Base-by-base conservation (phyloP, 768 basidiomycete genomes). In the Brasilioporus rufonigricans region DNA sequence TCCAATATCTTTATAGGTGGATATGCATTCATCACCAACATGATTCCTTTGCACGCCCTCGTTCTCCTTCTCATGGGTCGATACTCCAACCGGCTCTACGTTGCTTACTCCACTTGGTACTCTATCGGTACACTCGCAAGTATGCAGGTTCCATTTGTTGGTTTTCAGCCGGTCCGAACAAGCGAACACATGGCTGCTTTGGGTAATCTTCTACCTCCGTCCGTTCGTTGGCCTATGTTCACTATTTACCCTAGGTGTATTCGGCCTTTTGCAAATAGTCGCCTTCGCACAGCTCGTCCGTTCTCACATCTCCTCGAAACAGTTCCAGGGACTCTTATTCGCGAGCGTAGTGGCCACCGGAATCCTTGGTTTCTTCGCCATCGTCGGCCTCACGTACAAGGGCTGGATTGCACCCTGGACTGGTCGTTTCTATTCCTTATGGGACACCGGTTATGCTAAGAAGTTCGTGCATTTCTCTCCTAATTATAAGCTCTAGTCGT, bases 131-230 rank as follows among this genome's bases (percentile, higher is more conserved):
- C 97, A 3, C 80, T 99, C 57, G 81, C 96, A 11, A 95, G 93
- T 67, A 99, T 99, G 97, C 94, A 98, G 71, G 97, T 99, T 6
- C 97, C 97, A 2, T 99, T 99, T 67, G 97, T 99, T 53, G 96
- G 96, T 19, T 98, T 98, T 82, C 93, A 98, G 65, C 97, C 97
- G n/a, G 87, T 98, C 33, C 82, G 86, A 45, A 98, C 96, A 1
- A 94, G 91, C 59, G 97, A 99, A 76, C 97, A 99, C 71, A 98
- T 99, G 96, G 95, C 89, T 13, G 96, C 97, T 4, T 80, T 98
- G 53, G 97, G 94, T 91, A 69, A 24, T 21, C 43, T 50, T 43
- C 12, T n/a, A 16, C 40, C 4, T 29, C 23, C 11, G 32, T 41
- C n/a, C 18, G 23, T n/a, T 50, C 36, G 18, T 51, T 35, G 16